Conservation (phyloP, 768 basidiomycete genomes). For the Podaxis pistillaris region DNA sequence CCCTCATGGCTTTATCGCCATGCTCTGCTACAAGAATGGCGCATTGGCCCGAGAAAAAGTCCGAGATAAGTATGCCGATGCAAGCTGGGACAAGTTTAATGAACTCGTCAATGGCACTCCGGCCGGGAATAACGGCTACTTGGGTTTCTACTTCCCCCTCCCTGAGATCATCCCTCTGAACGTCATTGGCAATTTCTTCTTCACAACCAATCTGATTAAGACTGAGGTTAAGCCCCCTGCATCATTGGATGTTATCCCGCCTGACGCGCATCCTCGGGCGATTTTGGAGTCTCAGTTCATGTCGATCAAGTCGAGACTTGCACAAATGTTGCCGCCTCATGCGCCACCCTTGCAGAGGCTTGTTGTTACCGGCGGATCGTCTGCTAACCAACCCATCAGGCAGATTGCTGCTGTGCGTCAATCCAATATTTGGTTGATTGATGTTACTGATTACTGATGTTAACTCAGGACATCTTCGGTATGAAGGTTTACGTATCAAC, state of each 20-base stretch:
- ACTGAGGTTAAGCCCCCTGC: slow-evolving; percentile 26
- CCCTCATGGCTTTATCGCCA: slow-evolving; percentile 70
- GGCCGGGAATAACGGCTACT: slow-evolving; percentile 55
- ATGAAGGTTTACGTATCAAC: slow-evolving; percentile 70
- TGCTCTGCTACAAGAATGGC: slow-evolving; percentile 93
- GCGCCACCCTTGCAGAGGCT: slow-evolving; percentile 59
- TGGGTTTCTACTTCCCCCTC: slow-evolving; percentile 80
- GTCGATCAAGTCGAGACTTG: slow-evolving; percentile 72
- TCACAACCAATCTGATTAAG: slow-evolving; percentile 34
- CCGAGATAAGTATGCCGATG: slow-evolving; percentile 58
- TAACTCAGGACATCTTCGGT: slow-evolving; percentile 60
- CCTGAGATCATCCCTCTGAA: slow-evolving; percentile 86
- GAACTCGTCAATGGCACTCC: slow-evolving; percentile 52
- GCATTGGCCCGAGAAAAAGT: slow-evolving; percentile 79
- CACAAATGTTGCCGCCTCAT: slow-evolving; percentile 60
- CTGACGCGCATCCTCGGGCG: slow-evolving; percentile 60
- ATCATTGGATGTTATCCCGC: slow-evolving; percentile 37
- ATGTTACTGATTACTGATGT: background rate
- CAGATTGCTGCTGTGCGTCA: slow-evolving; percentile 62
- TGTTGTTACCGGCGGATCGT: slow-evolving; percentile 78
- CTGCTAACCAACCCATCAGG: slow-evolving; percentile 68
- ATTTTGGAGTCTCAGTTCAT: slow-evolving; percentile 86
- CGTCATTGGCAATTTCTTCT: slow-evolving; percentile 71
- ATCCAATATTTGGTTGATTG: background rate
- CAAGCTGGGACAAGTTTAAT: slow-evolving; percentile 72